A percentile compares a stretch with the other conserved stretches of the same genome.
Evolutionary conservation across 1,284 basidiomycete species (phyloP).

Genomic region (Wallemia mellicola): DNA sequence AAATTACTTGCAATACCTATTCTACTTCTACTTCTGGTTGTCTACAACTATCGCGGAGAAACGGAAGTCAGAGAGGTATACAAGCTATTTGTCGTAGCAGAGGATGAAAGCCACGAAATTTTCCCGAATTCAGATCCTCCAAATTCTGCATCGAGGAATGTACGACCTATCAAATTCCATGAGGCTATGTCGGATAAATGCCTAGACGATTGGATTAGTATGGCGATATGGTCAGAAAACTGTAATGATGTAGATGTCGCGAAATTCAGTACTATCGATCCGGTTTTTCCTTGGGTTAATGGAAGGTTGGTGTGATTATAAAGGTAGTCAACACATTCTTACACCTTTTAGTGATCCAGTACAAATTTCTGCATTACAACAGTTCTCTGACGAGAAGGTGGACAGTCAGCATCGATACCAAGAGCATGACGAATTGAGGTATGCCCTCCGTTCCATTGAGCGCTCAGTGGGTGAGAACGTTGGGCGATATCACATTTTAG

Average conservation of each 20-base stretch:
- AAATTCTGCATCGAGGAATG: not conserved
- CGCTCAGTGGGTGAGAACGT: not conserved
- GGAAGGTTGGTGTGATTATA: not conserved
- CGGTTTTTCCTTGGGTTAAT: not conserved
- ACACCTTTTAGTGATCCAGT: not conserved
- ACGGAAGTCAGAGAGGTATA: not conserved
- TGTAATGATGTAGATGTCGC: not conserved
- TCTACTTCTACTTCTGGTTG: not conserved
- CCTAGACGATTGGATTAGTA: not conserved
- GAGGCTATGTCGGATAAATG: not conserved
- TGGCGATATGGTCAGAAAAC: not conserved
- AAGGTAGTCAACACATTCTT: not conserved
- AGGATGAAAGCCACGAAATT: not conserved
- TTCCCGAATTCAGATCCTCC: not conserved
- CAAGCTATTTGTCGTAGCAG: not conserved
- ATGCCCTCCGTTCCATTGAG: not conserved
- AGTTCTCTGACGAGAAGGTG: not conserved
- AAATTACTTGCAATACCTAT: not conserved
- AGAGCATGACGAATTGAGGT: not conserved
- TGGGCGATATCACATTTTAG: not conserved
- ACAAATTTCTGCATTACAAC: not conserved
- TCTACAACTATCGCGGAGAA: not conserved
- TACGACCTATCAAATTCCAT: not conserved
- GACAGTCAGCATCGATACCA: not conserved
- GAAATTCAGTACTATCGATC: not conserved